phyloP scores from a whole-genome alignment of 495 filamentous ascomycete species.

The Neurospora sublineolata region DNA sequence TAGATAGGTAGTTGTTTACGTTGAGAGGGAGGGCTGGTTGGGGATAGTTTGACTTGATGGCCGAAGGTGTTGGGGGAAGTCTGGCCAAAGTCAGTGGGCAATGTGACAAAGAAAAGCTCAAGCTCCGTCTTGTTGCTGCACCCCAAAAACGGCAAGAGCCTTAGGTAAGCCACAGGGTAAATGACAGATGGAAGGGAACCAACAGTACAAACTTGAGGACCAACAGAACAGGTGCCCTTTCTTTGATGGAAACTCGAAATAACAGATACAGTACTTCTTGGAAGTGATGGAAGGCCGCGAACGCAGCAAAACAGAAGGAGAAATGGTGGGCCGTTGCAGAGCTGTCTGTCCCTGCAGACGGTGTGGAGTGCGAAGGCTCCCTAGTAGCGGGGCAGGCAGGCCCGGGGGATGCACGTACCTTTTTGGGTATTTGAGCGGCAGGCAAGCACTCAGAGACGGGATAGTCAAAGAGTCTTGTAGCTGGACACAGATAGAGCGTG shows the following conservation, averaged over 20 bases:
- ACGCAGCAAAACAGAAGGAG: conserved; percentile 9
- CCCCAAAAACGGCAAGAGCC: neutral
- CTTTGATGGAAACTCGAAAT: neutral
- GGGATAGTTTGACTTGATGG: neutral
- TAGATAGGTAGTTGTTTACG: neutral
- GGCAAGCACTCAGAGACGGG: neutral
- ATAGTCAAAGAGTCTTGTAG: neutral
- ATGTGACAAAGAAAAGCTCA: neutral
- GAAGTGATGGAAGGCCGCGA: conserved; percentile 4
- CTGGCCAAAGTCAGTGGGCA: neutral
- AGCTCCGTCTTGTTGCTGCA: neutral
- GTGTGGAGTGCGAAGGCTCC: conserved; percentile 1
- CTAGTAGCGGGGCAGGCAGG: conserved; percentile 11
- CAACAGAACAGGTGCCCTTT: neutral
- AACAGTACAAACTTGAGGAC: neutral
- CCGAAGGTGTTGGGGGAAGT: neutral
- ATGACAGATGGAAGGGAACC: neutral
- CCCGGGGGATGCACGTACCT: conserved; percentile 22
- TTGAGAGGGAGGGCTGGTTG: neutral
- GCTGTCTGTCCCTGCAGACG: conserved; percentile 2
- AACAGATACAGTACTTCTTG: neutral
- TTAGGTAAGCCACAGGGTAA: neutral
- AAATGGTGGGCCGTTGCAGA: conserved; percentile 14
- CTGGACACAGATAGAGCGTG: neutral
- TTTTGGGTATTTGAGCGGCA: conserved; percentile 1